Conservation (phyloP, 805 yeast genomes). For the Pichia exigua region DNA sequence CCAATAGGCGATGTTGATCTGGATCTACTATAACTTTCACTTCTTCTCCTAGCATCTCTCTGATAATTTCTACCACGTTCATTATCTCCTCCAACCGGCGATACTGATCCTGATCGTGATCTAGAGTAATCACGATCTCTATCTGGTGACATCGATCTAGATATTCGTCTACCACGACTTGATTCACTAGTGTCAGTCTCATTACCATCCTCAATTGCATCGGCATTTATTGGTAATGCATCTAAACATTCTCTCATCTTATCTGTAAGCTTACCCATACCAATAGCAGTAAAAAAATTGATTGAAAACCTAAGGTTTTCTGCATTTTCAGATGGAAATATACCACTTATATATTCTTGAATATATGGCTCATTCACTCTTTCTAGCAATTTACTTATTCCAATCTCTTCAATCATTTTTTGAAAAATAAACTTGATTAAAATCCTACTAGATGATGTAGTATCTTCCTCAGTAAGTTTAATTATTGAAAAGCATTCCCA, state of each 20-base stretch:
- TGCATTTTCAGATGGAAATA: slow-evolving; percentile 54
- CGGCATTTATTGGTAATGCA: slow-evolving; percentile 18
- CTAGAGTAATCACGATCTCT: slow-evolving; percentile 15
- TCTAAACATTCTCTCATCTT: slow-evolving; percentile 51
- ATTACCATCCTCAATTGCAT: slow-evolving; percentile 10
- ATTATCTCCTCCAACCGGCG: neutral
- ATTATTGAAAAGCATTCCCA: slow-evolving; percentile 54
- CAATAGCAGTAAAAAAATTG: slow-evolving; percentile 89
- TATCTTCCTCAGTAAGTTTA: slow-evolving; percentile 56
- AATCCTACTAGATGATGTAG: slow-evolving; percentile 77
- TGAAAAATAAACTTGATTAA: slow-evolving; percentile 74
- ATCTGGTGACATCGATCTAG: slow-evolving; percentile 15
- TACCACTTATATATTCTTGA: slow-evolving; percentile 40
- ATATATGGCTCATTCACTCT: slow-evolving; percentile 48
- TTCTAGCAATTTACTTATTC: slow-evolving; percentile 41
- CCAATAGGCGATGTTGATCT: slow-evolving; percentile 10
- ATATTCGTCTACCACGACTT: slow-evolving; percentile 10
- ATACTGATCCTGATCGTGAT: slow-evolving; percentile 9
- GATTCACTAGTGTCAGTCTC: neutral
- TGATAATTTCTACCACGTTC: neutral
- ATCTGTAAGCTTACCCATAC: slow-evolving; percentile 77
- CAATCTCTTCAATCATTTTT: slow-evolving; percentile 72
- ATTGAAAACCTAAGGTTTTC: slow-evolving; percentile 67
- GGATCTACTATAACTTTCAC: slow-evolving; percentile 11
- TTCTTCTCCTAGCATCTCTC: neutral